Base-by-base conservation (phyloP, 768 basidiomycete genomes). In the Rubroboletus satanas region DNA sequence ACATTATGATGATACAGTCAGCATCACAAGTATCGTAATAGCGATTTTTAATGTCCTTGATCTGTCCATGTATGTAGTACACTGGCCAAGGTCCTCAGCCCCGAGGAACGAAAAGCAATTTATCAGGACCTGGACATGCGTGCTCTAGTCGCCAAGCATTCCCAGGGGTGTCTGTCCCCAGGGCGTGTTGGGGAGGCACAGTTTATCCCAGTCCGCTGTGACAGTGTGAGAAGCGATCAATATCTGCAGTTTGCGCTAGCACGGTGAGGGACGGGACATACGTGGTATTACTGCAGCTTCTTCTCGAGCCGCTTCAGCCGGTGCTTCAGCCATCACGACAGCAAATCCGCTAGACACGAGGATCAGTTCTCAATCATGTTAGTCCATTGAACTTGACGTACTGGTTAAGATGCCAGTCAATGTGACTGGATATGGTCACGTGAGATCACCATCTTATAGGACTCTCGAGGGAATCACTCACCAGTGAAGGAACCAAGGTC, bases 401-500 rank as follows among this genome's bases (percentile, higher is more conserved):
- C 68, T 56, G 59, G 28, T 51, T 45, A 32, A 68, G 62, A 32
- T 71, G 68, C 69, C 69, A 70, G 35, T 71, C 65, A 7, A 71
- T 57, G 50, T 70, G 68, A n/a, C 68, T 70, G n/a, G n/a, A n/a
- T n/a, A n/a, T n/a, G n/a, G 3, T 23, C 6, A 28, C 5, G 32
- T 57, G 23, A 63, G 57, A 43, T 21, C 6, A 17, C 10, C n/a
- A 49, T 36, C 32, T 28, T 1, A 14, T 5, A 17, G 9, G 4
- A 38, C 4, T 11, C 10, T 44, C 11, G 10, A 21, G 14, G 7
- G 3, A 7, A 14, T 33, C 7, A 33, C 61, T 62, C 51, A 73
- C 69, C 71, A 80, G 59, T 79, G 79, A 43, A 79, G 64, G 66
- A 79, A 73, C 80, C 83, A 85, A 10, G 81, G 79, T 11, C 86